Conservation (phyloP, 192 early-diverging fungal species). For the Pecoramyces ruminantium region DNA sequence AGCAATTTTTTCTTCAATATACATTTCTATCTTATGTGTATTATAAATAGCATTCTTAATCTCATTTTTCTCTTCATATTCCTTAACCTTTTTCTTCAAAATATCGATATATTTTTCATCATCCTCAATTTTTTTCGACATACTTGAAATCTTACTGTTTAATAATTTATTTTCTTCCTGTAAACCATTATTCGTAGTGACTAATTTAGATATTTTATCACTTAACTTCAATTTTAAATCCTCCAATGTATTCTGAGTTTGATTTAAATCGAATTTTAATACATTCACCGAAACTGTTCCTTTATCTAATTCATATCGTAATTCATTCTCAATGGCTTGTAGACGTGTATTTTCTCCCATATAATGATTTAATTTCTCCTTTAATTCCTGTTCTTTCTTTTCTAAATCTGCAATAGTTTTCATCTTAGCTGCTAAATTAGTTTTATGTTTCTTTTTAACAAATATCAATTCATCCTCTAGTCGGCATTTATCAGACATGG, state of each 20-base stretch:
- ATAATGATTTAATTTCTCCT: neutral
- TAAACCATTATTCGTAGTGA: neutral
- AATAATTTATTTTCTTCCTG: neutral
- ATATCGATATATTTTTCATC: neutral
- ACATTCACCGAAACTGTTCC: neutral
- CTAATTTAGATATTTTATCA: neutral
- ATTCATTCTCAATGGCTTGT: neutral
- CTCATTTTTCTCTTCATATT: neutral
- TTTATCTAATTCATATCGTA: neutral
- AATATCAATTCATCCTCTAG: neutral
- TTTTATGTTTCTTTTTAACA: neutral
- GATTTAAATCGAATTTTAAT: neutral
- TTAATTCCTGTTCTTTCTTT: neutral
- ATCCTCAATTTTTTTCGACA: neutral
- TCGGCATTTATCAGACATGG: neutral
- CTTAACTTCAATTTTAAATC: neutral
- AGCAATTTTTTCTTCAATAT: neutral
- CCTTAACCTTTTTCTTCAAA: neutral
- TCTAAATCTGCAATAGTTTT: neutral
- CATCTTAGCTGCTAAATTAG: neutral
- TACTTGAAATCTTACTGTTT: neutral
- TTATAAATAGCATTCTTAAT: neutral
- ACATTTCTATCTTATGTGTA: neutral
- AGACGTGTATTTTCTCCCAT: neutral
- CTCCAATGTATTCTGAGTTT: neutral